These are phyloP conservation scores for Yamadazyma sp. DNA, from an alignment of 1,139 yeast species.

Conservation along the genomic window DNA sequence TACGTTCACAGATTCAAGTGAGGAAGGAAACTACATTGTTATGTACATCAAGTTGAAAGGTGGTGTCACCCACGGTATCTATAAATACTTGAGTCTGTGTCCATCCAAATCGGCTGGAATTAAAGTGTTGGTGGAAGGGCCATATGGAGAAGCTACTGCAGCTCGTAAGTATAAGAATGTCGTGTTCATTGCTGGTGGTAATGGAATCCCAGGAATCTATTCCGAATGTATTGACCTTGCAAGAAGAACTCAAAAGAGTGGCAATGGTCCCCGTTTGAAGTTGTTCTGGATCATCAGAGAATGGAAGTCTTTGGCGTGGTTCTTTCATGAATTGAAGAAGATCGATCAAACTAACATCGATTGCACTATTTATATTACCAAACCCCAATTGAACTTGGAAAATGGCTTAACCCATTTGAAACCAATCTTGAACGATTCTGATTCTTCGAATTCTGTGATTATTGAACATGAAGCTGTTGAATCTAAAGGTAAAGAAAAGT, in stretches of 20 bases:
- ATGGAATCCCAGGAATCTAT: constrained; percentile 46
- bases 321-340: constrained; percentile 40
- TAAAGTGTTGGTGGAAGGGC: constrained; percentile 37
- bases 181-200: constrained; percentile 39
- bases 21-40: constrained; percentile 21
- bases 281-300: constrained; percentile 49
- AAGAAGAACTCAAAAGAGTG: constrained; percentile 13
- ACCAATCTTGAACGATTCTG: constrained; percentile 13
- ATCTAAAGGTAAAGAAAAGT: constrained; percentile 11
- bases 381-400: constrained; percentile 14
- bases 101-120: constrained; percentile 27
- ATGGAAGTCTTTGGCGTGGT: constrained; percentile 43
- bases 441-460: constrained; percentile 11
- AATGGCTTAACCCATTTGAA: constrained; percentile 14
- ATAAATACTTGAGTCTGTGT: constrained; percentile 24
- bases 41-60: constrained; percentile 32
- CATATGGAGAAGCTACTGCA: constrained; percentile 33
- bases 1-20: constrained; percentile 27
- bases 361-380: constrained; percentile 21
- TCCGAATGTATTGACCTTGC: constrained; percentile 21
- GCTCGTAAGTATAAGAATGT: constrained; percentile 29
- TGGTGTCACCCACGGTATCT: constrained; percentile 32
- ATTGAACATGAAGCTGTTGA: constrained; percentile 16
- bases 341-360: constrained; percentile 27
- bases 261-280: constrained; percentile 14